Evolutionary conservation across 371 early-diverging fungal genomes (phyloP).

Genomic region (Rhizopus delemar): DNA sequence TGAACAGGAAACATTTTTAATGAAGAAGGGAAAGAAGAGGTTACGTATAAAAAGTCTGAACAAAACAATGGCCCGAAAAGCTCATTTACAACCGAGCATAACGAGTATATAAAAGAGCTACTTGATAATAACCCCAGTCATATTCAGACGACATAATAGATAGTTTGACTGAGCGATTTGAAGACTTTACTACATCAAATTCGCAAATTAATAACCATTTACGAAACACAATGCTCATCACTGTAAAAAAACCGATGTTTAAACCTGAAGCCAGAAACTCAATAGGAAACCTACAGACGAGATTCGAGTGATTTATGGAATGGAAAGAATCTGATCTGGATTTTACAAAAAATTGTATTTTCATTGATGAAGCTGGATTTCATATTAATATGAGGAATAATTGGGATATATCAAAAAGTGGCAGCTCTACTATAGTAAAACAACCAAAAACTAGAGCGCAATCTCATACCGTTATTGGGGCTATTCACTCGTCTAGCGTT

Average conservation of each 20-base stretch:
- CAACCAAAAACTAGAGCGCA: no score
- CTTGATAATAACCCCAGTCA: slow-evolving; percentile 9
- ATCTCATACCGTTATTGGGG: no score
- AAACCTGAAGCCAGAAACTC: slow-evolving; percentile 13
- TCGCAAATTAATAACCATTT: slow-evolving; percentile 13
- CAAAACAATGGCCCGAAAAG: slow-evolving; percentile 18
- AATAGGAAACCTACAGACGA: slow-evolving; percentile 5
- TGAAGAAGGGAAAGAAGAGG: slow-evolving; percentile 6
- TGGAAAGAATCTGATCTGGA: slow-evolving; percentile 20
- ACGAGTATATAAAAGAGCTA: slow-evolving; percentile 10
- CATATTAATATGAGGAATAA: slow-evolving; percentile 6
- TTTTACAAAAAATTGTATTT: slow-evolving; percentile 22
- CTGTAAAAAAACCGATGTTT: slow-evolving; percentile 7
- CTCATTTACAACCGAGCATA: slow-evolving; percentile 18
- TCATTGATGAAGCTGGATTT: slow-evolving; percentile 21
- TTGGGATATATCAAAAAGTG: slow-evolving; percentile 9
- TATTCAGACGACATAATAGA: slow-evolving; percentile 10
- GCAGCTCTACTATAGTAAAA: slow-evolving; percentile 12
- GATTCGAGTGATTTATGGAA: slow-evolving; percentile 19
- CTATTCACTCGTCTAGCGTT: no score
- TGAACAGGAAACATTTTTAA: slow-evolving; percentile 8
- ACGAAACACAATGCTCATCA: slow-evolving; percentile 11
- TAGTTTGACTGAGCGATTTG: slow-evolving; percentile 11
- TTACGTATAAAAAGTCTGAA: slow-evolving; percentile 9
- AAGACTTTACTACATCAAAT: no score